phyloP scores from a whole-genome alignment of 768 basidiomycete species.

The Wakefieldia striispora region DNA sequence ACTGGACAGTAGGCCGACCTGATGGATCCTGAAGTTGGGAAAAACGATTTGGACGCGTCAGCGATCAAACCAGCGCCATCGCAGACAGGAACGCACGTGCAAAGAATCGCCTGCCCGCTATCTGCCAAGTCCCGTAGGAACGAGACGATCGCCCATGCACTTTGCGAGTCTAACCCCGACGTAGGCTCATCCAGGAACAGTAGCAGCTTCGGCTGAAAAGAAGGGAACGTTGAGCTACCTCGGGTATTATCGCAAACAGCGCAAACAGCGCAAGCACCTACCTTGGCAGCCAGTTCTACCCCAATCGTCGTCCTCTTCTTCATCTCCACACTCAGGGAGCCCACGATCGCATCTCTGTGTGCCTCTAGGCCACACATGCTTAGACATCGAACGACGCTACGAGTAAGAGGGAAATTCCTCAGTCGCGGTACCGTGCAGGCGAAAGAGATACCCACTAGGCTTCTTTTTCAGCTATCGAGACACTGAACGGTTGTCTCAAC shows the following conservation, averaged over 20 bases:
- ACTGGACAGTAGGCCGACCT: slow-evolving; percentile 9
- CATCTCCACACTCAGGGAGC: slow-evolving; percentile 65
- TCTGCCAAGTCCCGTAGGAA: slow-evolving; percentile 77
- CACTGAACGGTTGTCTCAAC: slow-evolving; percentile 68
- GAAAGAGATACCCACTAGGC: slow-evolving; percentile 55
- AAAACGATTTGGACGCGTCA: no score
- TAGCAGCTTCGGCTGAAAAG: slow-evolving; percentile 62
- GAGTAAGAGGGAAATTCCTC: background rate
- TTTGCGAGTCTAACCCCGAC: slow-evolving; percentile 83
- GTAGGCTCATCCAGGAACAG: slow-evolving; percentile 91
- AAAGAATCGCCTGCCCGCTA: slow-evolving; percentile 85
- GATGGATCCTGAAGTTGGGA: slow-evolving; percentile 39
- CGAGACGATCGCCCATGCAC: slow-evolving; percentile 77
- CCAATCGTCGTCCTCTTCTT: slow-evolving; percentile 84
- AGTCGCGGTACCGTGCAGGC: background rate
- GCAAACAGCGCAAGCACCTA: background rate
- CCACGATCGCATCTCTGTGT: slow-evolving; percentile 66
- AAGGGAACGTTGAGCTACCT: background rate
- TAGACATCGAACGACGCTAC: slow-evolving; percentile 54
- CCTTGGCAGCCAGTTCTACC: slow-evolving; percentile 83
- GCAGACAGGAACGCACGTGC: slow-evolving; percentile 55
- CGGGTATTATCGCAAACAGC: no score
- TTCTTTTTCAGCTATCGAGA: slow-evolving; percentile 69
- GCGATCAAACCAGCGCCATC: no score
- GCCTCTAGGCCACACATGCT: slow-evolving; percentile 64